Evolutionary conservation across 1,284 basidiomycete species (phyloP), one percentile per base, ranked within the genome.

Genomic region (Fomitopsis palustris): DNA sequence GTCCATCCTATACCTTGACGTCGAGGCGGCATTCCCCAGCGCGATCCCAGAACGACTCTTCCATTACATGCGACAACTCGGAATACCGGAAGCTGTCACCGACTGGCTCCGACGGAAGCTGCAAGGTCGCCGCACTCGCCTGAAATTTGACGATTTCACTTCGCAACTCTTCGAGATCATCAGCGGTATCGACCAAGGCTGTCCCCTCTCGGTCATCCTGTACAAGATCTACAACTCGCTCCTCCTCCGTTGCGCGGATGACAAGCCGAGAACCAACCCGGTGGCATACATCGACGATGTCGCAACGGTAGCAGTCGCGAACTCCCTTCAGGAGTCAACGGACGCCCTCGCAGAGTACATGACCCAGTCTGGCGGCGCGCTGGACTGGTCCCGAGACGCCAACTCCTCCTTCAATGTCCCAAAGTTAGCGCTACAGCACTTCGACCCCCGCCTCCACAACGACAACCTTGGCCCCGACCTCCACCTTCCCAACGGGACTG

Each of bases 161-260:
- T 74, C 72, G 0, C 55, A 61, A 0, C 39, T 29, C 0, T 66
- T 73, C 10, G 53, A 55, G 0, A 69, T 77, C 6, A 19, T 56
- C 29, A 72, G 65, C 47, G 71, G 76, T 0, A 66, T 75, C 2
- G 67, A 70, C 38, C 75, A 77, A 57, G 74, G 74, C 3, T 72
- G 70, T 61, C 72, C 73, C 4, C 62, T 71, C 14, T 76, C 75
- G 0, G 62, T 69, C 3, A 68, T 76, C 0, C 53, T 69, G 0
- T 77, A 69, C 59, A 60, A 69, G 0, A 71, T 75, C 58, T 79
- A 76, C 67, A 76, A 74, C 45, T 64, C 66, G 1, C 60, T 59
- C 14, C 65, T 75, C 12, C 60, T 76, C 10, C 56, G 61, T 33
- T 43, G 63, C 5, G 60, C 63, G 1, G 31, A 61, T 10, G 2